Base-by-base conservation (phyloP, 371 early-diverging fungal species). In the Syncephalastrum monosporum region DNA sequence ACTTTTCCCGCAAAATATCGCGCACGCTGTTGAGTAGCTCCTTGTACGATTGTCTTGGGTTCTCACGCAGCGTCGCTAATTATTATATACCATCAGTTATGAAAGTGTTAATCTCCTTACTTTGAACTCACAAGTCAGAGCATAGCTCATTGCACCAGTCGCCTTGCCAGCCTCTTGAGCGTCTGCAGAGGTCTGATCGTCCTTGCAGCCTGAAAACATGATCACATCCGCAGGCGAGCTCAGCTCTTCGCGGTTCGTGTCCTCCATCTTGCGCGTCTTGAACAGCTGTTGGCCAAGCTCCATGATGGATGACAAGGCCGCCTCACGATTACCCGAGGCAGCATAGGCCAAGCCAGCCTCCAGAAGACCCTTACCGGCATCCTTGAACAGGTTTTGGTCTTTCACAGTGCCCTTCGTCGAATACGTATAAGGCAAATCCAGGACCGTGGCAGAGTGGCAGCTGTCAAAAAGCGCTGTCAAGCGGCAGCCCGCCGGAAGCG, bases 161-260 rank as follows among this genome's bases (percentile, higher is more conserved):
- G 74, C 54, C 42, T 57, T 59, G 5, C 82, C 81, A 45, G 80
- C 71, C 47, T 80, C 82, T 13, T 68, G 64, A 14, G 94, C 81
- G 74, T 96, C 96, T 0, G 95, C 94, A 5, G 89, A 89, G 0
- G 95, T 94, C 65, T 96, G 95, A 60, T 79, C 81, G 64, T 97
- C 97, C 68, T 91, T 91, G 72, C 96, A 96, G 3, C 72, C 96
- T 38, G 88, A 85, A 54, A 94, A 92, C 91, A 91, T 89, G 56
- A 92, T 81, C 5, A 92, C 91, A 71, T 92, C 91, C 13, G 91
- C 91, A 52, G 79, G 62, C 7, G 81, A 84, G 45, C 81, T 77
- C 65, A 81, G 82, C 69, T 21, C 61, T 63, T 49, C 74, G 70
- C 42, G 57, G 63, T 12, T 69, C 29, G 68, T 67, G 44, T 68